phyloP scores from a whole-genome alignment of 768 basidiomycete species.

The Tremella fuciformis region DNA sequence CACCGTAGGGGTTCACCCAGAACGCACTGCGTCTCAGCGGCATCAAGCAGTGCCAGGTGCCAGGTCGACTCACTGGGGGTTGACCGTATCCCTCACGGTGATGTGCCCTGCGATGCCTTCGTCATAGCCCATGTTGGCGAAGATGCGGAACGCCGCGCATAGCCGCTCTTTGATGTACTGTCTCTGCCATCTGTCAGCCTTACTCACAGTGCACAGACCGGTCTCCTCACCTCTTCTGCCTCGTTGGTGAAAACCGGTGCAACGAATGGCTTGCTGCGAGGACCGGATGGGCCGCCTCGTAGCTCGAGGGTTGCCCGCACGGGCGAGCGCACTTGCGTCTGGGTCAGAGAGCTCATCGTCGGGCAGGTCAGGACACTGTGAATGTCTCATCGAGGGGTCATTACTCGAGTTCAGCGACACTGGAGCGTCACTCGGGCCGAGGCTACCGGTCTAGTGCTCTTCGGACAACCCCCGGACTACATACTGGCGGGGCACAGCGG shows the following conservation, averaged over 20 bases:
- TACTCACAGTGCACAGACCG: too few species aligned
- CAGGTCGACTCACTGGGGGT: not conserved
- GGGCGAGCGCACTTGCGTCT: too few species aligned
- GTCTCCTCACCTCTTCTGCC: slow-evolving; percentile 2
- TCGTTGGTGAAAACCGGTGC: slow-evolving; percentile 4
- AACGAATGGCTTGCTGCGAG: slow-evolving; percentile 5
- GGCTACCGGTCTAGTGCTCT: too few species aligned
- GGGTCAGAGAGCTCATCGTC: too few species aligned
- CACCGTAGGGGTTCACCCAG: slow-evolving; percentile 47
- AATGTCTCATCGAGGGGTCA: too few species aligned
- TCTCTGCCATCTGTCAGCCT: not conserved
- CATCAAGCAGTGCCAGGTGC: not conserved
- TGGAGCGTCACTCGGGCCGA: too few species aligned
- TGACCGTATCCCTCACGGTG: slow-evolving; percentile 24
- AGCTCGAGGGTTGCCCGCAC: slow-evolving; percentile 1
- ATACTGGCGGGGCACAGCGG: too few species aligned
- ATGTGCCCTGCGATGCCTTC: slow-evolving; percentile 26
- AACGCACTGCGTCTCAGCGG: slow-evolving; percentile 6
- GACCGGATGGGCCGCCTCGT: not conserved
- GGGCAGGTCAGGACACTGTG: too few species aligned
- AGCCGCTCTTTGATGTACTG: slow-evolving; percentile 13
- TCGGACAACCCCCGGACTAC: too few species aligned
- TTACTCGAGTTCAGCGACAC: too few species aligned
- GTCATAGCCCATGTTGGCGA: slow-evolving; percentile 15
- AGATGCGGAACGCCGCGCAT: slow-evolving; percentile 17